These are phyloP conservation scores for Fusarium agapanthi DNA, from an alignment of 2,329 filamentous ascomycete genomes.

Conservation along the genomic window DNA sequence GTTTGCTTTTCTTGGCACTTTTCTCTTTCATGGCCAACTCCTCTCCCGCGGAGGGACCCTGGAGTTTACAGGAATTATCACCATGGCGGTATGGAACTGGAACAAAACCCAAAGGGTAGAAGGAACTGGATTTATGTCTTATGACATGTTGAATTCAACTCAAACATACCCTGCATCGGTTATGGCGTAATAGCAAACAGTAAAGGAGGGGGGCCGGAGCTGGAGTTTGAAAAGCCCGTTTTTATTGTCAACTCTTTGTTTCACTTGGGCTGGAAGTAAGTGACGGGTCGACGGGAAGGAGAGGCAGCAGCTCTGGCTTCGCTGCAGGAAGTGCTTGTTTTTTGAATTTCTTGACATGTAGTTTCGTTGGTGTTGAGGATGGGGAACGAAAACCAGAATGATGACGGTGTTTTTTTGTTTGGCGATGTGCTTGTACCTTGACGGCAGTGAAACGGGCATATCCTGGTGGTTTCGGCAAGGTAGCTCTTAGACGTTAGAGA, in stretches of 20 bases:
- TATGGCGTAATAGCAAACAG: constrained; percentile 36
- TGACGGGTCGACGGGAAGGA: background rate
- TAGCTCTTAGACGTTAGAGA: constrained; percentile 44
- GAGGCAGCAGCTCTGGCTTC: background rate
- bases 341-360: background rate
- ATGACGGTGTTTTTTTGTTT: constrained; percentile 25
- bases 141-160: constrained; percentile 30
- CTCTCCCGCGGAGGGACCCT: constrained; percentile 14
- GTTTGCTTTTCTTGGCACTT: constrained; percentile 3
- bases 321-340: background rate
- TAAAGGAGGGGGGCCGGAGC: constrained; percentile 13
- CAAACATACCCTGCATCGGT: constrained; percentile 45
- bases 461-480: constrained; percentile 19
- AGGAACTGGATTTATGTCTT: constrained; percentile 29
- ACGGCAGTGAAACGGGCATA: constrained; percentile 13
- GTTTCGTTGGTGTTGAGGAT: constrained; percentile 2
- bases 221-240: constrained; percentile 34
- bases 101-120: constrained; percentile 20
- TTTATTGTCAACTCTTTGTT: constrained; percentile 11
- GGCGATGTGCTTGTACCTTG: constrained; percentile 8
- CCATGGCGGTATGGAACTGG: constrained; percentile 9
- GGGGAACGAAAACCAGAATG: constrained; percentile 35
- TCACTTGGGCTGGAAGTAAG: background rate
- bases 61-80: constrained; percentile 30
- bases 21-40: constrained; percentile 17